These are phyloP conservation scores for Pterula multifida DNA, from an alignment of 1,284 basidiomycete species.

Conservation along the genomic window DNA sequence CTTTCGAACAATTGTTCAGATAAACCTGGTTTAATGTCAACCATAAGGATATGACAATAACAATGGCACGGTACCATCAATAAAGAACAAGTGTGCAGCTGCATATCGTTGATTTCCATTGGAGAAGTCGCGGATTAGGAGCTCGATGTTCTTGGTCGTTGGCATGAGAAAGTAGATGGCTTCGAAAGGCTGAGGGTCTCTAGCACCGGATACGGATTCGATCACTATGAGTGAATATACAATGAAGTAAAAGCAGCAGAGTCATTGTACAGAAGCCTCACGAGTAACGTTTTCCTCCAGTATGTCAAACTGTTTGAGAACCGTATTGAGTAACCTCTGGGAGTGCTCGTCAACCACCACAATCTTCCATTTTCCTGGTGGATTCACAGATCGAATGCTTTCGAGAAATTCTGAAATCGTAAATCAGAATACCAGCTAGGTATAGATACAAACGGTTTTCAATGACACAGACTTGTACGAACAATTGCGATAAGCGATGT, in stretches of 20 bases:
- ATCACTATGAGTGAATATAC: constrained; percentile 39
- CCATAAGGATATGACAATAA: constrained; percentile 3
- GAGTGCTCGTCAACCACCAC: constrained; percentile 92
- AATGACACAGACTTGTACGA: constrained; percentile 33
- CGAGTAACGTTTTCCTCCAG: constrained; percentile 90
- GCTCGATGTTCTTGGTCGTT: constrained; percentile 87
- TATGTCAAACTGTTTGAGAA: constrained; percentile 89
- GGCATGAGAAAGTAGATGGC: constrained; percentile 93
- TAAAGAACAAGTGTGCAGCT: constrained; percentile 87
- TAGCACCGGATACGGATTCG: constrained; percentile 60
- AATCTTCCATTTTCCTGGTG: constrained; percentile 86
- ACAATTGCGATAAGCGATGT: constrained; percentile 42
- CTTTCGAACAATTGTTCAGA: constrained; percentile 66
- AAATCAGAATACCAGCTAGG: constrained; percentile 2
- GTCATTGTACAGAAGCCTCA: constrained; percentile 26
- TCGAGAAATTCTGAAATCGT: constrained; percentile 56
- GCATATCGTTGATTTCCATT: constrained; percentile 65
- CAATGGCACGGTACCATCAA: constrained; percentile 60
- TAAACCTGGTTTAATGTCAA: constrained; percentile 33
- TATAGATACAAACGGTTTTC: not conserved
- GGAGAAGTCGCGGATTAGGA: constrained; percentile 81
- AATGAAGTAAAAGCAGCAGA: constrained; percentile 3
- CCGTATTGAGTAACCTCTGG: constrained; percentile 73
- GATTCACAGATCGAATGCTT: constrained; percentile 71
- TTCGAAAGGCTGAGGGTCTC: constrained; percentile 78